phyloP scores from a whole-genome alignment of 805 yeast species.

The Wickerhamiella slavikovae region DNA sequence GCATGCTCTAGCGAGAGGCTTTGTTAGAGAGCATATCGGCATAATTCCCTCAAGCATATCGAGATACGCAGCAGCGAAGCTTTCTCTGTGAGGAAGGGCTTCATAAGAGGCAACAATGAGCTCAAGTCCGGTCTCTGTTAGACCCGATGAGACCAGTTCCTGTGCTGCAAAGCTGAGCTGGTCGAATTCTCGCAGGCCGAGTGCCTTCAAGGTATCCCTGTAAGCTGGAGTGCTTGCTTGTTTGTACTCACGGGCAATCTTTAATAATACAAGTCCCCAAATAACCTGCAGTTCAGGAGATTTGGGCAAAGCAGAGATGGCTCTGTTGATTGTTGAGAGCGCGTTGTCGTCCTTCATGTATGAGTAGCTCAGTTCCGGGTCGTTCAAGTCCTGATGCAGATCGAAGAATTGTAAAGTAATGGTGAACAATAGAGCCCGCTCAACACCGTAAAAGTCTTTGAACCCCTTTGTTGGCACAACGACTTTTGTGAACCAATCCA shows the following conservation, averaged over 20 bases:
- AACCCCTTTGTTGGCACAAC: not conserved
- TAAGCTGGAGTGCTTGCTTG: slow-evolving; percentile 3
- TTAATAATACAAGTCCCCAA: slow-evolving; percentile 14
- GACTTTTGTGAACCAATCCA: slow-evolving; percentile 6
- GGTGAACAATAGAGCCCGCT: slow-evolving; percentile 6
- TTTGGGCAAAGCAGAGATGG: not conserved
- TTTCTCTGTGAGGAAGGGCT: slow-evolving; percentile 2
- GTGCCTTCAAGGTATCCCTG: not conserved
- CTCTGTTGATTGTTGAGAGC: slow-evolving; percentile 8
- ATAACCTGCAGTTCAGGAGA: slow-evolving; percentile 8
- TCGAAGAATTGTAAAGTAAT: slow-evolving; percentile 13
- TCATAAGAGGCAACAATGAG: slow-evolving; percentile 4
- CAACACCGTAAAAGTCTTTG: not conserved
- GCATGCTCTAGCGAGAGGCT: slow-evolving; percentile 24
- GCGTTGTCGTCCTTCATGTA: slow-evolving; percentile 8
- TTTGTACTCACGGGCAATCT: slow-evolving; percentile 10
- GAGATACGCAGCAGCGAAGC: slow-evolving; percentile 10
- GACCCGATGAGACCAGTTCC: slow-evolving; percentile 3
- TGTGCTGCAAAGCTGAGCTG: slow-evolving; percentile 1
- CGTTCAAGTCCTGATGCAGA: slow-evolving; percentile 12
- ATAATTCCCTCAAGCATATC: slow-evolving; percentile 19
- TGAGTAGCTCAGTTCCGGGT: slow-evolving; percentile 3
- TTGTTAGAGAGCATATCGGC: slow-evolving; percentile 30
- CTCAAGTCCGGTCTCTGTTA: slow-evolving; percentile 4
- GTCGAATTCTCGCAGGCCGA: slow-evolving; percentile 2